A percentile compares a stretch with the other conserved stretches of the same genome.
Conservation (phyloP, 2,329 filamentous ascomycete genomes). For the Penicillium glabrum region DNA sequence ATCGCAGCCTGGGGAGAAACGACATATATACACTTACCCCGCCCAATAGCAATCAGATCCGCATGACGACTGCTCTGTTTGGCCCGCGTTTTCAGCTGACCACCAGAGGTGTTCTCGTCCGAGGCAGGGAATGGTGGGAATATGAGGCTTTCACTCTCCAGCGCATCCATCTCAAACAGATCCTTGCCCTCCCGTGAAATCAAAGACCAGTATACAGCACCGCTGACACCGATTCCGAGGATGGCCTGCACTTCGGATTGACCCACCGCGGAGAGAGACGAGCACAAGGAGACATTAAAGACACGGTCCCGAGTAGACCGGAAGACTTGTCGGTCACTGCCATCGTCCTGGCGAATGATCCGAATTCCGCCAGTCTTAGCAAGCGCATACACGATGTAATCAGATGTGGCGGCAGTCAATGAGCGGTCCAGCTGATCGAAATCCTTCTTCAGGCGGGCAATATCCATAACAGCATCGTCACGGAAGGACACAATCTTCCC, state of each 20-base stretch:
- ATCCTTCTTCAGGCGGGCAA: constrained; percentile 92
- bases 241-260: constrained; percentile 72
- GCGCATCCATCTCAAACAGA: constrained; percentile 71
- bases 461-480: constrained; percentile 81
- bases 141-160: constrained; percentile 83
- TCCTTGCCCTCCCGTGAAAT: constrained; percentile 76
- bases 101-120: constrained; percentile 87
- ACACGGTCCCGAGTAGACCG: constrained; percentile 88
- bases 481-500: constrained; percentile 62
- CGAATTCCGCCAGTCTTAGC: constrained; percentile 89
- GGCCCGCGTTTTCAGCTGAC: constrained; percentile 91
- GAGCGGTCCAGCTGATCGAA: constrained; percentile 97
- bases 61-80: constrained; percentile 86
- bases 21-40: constrained; percentile 94
- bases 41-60: constrained; percentile 91
- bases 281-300: constrained; percentile 87
- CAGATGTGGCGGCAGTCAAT: constrained; percentile 82
- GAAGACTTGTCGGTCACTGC: constrained; percentile 87
- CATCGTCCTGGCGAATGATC: constrained; percentile 91
- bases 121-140: constrained; percentile 82
- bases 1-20: constrained; percentile 64
- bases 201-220: constrained; percentile 93
- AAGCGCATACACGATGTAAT: constrained; percentile 92
- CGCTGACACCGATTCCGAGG: constrained; percentile 89
- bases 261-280: constrained; percentile 56